phyloP scores from a whole-genome alignment of 164 flowering plant genomes.

The Macadamia tetraphylla region DNA sequence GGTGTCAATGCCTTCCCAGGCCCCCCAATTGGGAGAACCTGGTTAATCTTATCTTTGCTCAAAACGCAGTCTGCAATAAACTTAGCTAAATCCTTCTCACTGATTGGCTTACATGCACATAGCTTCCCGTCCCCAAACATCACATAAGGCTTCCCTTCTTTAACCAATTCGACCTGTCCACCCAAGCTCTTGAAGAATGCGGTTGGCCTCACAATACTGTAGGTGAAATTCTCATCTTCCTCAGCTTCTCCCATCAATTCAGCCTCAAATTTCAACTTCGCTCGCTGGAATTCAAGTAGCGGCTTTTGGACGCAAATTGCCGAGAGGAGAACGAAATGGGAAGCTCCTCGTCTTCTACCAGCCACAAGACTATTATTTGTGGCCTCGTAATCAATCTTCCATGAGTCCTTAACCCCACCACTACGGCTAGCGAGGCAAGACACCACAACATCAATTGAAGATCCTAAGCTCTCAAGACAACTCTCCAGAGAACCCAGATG shows the following conservation, averaged over 20 bases:
- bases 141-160: constrained; percentile 86
- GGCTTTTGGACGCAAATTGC: constrained; percentile 96
- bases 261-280: constrained; percentile 82
- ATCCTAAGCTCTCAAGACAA: constrained; percentile 42
- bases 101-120: constrained; percentile 92
- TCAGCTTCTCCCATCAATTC: constrained; percentile 59
- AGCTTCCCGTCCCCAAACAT: constrained; percentile 95
- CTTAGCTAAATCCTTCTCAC: constrained; percentile 83
- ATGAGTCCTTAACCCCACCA: constrained; percentile 87
- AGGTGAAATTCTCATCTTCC: constrained; percentile 44
- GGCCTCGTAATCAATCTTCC: constrained; percentile 91
- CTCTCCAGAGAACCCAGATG: constrained; percentile 42
- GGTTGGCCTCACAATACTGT: constrained; percentile 93
- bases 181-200: constrained; percentile 95
- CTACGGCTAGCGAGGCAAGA: constrained; percentile 87
- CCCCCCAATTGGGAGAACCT: constrained; percentile 84
- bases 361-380: constrained; percentile 79
- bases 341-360: constrained; percentile 62
- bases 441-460: constrained; percentile 69
- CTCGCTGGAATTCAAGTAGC: constrained; percentile 84
- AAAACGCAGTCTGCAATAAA: constrained; percentile 80
- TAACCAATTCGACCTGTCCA: constrained; percentile 92
- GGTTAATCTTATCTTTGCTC: constrained; percentile 42
- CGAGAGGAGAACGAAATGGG: constrained; percentile 70
- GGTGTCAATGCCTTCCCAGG: constrained; percentile 93